Percentiles rank a stretch among this genome's conserved stretches.
Conservation (phyloP, 108 stramenopile genomes). For the Fragilaria radians region DNA sequence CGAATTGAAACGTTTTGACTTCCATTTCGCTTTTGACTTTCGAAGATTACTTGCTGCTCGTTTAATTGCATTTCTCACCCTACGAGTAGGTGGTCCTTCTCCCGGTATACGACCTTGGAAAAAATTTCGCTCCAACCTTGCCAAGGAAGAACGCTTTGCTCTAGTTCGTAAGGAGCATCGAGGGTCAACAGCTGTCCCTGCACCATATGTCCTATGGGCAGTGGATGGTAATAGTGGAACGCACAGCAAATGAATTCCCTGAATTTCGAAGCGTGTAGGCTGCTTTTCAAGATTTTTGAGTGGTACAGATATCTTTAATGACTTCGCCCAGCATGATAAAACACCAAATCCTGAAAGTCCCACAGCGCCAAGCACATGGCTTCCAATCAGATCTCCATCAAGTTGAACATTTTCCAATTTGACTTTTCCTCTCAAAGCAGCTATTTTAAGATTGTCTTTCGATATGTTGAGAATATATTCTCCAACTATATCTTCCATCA, state of each 20-base stretch:
- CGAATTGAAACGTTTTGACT: background rate
- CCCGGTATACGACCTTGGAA: conserved; percentile 59
- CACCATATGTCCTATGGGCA: conserved; percentile 54
- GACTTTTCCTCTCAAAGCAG: conserved; percentile 62
- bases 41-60: conserved; percentile 29
- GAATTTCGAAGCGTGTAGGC: conserved; percentile 54
- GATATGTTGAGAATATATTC: conserved; percentile 80
- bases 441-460: conserved; percentile 68
- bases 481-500: conserved; percentile 72
- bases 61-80: conserved; percentile 30
- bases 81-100: conserved; percentile 49
- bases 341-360: conserved; percentile 73
- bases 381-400: conserved; percentile 74
- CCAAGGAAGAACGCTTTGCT: conserved; percentile 64
- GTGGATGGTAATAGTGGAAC: conserved; percentile 67
- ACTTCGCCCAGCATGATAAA: conserved; percentile 57
- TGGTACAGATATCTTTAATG: conserved; percentile 51
- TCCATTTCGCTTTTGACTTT: conserved; percentile 17
- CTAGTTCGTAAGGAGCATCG: conserved; percentile 55
- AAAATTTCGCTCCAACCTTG: conserved; percentile 70
- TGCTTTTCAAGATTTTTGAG: conserved; percentile 63
- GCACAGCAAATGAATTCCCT: conserved; percentile 68
- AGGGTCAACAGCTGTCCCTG: conserved; percentile 50
- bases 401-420: conserved; percentile 80
- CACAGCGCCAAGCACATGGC: conserved; percentile 59